Conservation (phyloP, 2,329 filamentous ascomycete genomes). For the Nakataea oryzae region DNA sequence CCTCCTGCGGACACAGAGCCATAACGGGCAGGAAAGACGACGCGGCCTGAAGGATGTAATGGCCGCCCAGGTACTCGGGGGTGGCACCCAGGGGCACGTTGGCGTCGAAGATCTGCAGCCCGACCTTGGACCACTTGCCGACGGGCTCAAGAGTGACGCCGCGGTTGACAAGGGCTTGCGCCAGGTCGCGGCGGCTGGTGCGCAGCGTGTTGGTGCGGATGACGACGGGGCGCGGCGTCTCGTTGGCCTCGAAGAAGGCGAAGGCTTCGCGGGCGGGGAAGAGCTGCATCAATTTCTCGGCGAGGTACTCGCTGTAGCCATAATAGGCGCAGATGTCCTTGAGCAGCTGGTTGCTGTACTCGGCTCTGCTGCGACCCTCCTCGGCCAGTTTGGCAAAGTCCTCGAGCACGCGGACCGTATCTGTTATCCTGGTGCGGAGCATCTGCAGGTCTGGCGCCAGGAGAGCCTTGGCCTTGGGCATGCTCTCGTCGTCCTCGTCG, state of each 20-base stretch:
- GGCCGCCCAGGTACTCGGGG: conserved; percentile 91
- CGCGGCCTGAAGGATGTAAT: conserved; percentile 96
- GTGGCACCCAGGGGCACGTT: conserved; percentile 81
- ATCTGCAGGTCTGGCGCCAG: conserved; percentile 86
- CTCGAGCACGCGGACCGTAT: conserved; percentile 83
- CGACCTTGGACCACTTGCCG: conserved; percentile 97
- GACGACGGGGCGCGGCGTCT: conserved; percentile 80
- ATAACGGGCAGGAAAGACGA: conserved; percentile 96
- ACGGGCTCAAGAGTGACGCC: conserved; percentile 94
- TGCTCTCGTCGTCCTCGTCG: conserved; percentile 47
- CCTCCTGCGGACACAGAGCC: conserved; percentile 87
- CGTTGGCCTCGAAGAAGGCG: conserved; percentile 98
- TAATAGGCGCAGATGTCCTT: conserved; percentile 96
- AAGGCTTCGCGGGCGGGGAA: conserved; percentile 92
- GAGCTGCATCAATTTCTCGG: conserved; percentile 86
- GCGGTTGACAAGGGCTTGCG: conserved; percentile 88
- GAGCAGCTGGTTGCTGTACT: conserved; percentile 79
- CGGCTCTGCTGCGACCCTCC: conserved; percentile 68
- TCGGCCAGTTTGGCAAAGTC: conserved; percentile 78
- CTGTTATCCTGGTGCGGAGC: conserved; percentile 78
- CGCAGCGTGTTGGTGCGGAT: conserved; percentile 95
- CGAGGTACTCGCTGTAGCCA: conserved; percentile 89
- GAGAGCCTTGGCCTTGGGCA: conserved; percentile 46
- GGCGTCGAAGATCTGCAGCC: conserved; percentile 90
- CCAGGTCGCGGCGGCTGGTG: conserved; percentile 66